Base-by-base conservation (phyloP, 345 rosid species). In the Lumnitzera racemosa region DNA sequence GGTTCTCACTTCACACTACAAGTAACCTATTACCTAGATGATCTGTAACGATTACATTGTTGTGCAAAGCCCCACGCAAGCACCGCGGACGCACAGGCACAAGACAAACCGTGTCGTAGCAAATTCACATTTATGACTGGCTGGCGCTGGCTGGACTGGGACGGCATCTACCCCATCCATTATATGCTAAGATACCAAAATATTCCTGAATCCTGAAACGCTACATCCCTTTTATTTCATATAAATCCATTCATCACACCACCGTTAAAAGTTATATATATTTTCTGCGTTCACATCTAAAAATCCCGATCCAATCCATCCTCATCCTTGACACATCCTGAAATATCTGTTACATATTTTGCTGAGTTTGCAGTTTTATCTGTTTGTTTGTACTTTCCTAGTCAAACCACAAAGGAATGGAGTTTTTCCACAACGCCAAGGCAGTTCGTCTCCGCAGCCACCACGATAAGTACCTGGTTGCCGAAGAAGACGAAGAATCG, bases 381-480 rank as follows among this genome's bases (percentile, higher is more conserved):
- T 24, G 24, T 15, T 10, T 23, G 5, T 9, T 36, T 36, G 43
- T 9, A 8, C 55, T 16, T 23, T 16, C 23, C 27, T 23, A 52
- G 12, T 17, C 24, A 12, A 2, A 11, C 53, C 27, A 43, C n/a
- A 25, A 47, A 56, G 87, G 72, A 3, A 90, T 95, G 99, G 97
- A 95, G 53, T 64, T 83, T 65, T 90, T 89, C 76, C 70, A 72
- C 55, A 89, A 84, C 71, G 94, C 91, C 0, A 89, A 70, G 74
- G 79, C 84, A 13, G 76, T 94, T 56, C 87, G 96, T 3, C 75
- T 90, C 16, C 80, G 85, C 49, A 79, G 89, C 83, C 78, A 81
- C 67, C 97, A 84, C 61, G 88, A 81, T 77, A 90, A 90, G 73
- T 94, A 81, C 57, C 81, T 94, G 0, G 6, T 66, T 0, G 97